phyloP scores from a whole-genome alignment of 1,284 basidiomycete genomes.

The Cutaneotrichosporon cavernicola region DNA sequence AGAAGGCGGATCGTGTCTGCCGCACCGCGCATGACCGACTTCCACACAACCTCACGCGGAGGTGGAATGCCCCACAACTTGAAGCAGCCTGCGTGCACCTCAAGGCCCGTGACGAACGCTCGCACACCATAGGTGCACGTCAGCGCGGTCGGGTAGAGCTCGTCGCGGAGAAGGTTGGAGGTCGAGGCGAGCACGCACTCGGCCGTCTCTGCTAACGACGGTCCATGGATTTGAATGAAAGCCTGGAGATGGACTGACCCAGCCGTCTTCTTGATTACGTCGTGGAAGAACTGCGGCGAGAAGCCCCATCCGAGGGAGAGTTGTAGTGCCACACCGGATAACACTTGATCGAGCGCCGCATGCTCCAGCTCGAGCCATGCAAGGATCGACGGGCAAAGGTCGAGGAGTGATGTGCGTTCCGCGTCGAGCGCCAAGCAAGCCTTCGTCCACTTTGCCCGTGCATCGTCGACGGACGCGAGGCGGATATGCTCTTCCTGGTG shows the following conservation, averaged over 20 bases:
- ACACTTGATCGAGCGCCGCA: slow-evolving; percentile 6
- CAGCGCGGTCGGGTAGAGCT: slow-evolving; percentile 8
- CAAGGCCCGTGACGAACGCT: slow-evolving; percentile 6
- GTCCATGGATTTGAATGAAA: slow-evolving; percentile 9
- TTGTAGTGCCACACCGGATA: slow-evolving; percentile 9
- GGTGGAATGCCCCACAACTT: slow-evolving; percentile 15
- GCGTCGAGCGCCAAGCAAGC: slow-evolving; percentile 8
- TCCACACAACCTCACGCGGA: slow-evolving; percentile 10
- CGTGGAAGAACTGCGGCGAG: slow-evolving; percentile 12
- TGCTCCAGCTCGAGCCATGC: slow-evolving; percentile 14
- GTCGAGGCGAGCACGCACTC: slow-evolving; percentile 10
- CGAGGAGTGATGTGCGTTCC: background rate
- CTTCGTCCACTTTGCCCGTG: slow-evolving; percentile 6
- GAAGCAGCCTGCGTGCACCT: slow-evolving; percentile 14
- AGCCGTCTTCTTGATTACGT: background rate
- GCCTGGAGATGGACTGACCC: slow-evolving; percentile 3
- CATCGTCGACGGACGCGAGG: slow-evolving; percentile 7
- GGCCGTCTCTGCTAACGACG: background rate
- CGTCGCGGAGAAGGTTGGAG: slow-evolving; percentile 10
- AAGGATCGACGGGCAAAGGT: background rate
- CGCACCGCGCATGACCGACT: background rate
- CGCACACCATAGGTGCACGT: slow-evolving; percentile 11
- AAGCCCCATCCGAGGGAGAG: slow-evolving; percentile 6
- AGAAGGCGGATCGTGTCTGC: slow-evolving; percentile 9
- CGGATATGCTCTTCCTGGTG: slow-evolving; percentile 2